Conservation (phyloP, 1,284 basidiomycete species). For the Cryptococcus hybrid region DNA sequence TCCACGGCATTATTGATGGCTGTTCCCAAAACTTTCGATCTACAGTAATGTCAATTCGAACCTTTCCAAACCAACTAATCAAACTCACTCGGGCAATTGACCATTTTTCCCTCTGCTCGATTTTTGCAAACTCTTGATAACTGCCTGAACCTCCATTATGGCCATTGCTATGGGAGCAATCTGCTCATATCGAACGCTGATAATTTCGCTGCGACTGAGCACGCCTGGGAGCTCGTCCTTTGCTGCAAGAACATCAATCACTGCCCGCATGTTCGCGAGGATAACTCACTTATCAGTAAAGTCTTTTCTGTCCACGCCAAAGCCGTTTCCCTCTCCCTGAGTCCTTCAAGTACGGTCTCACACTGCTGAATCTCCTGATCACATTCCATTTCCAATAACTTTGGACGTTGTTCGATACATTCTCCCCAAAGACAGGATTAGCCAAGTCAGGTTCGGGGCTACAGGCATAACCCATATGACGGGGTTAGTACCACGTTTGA, state of each 20-base stretch:
- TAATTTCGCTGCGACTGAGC: constrained; percentile 82
- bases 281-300: constrained; percentile 62
- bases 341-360: constrained; percentile 65
- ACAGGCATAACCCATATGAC: constrained; percentile 87
- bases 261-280: background rate
- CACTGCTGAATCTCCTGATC: constrained; percentile 76
- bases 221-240: constrained; percentile 92
- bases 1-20: constrained; percentile 84
- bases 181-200: constrained; percentile 70
- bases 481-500: constrained; percentile 75
- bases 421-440: constrained; percentile 77
- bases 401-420: constrained; percentile 74
- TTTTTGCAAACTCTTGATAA: constrained; percentile 24
- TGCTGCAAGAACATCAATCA: constrained; percentile 22
- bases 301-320: constrained; percentile 88
- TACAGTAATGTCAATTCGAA: background rate
- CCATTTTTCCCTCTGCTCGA: constrained; percentile 17
- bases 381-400: constrained; percentile 65
- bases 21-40: constrained; percentile 84
- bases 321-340: constrained; percentile 49
- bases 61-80: background rate
- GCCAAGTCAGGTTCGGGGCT: constrained; percentile 79
- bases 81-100: constrained; percentile 27
- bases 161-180: constrained; percentile 86
- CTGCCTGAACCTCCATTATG: constrained; percentile 67